phyloP scores from a whole-genome alignment of 495 filamentous ascomycete species.

The Daldinia concentrica region DNA sequence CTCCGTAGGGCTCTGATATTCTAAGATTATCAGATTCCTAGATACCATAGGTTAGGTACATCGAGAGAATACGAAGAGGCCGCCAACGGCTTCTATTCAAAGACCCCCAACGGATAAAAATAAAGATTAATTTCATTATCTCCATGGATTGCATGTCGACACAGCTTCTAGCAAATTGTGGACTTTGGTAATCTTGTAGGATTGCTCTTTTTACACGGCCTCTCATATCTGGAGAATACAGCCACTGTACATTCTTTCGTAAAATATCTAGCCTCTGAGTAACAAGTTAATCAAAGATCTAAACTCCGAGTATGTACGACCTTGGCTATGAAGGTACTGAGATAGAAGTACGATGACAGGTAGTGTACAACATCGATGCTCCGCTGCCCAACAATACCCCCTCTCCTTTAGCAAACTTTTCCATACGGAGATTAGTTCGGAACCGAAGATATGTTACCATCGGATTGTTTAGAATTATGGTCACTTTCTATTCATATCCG shows the following conservation, averaged over 20 bases:
- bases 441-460: constrained; percentile 23
- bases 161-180: neutral
- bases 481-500: constrained; percentile 29
- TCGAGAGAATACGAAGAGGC: neutral
- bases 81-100: neutral
- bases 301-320: neutral
- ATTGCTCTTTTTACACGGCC: neutral
- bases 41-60: neutral
- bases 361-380: constrained; percentile 26
- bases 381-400: constrained; percentile 33
- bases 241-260: neutral
- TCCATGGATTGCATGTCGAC: neutral
- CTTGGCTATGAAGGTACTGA: constrained; percentile 1
- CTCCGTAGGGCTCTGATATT: constrained; percentile 26
- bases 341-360: constrained; percentile 2
- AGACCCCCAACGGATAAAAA: neutral
- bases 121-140: neutral
- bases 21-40: constrained; percentile 7
- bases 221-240: neutral
- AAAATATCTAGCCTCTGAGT: neutral
- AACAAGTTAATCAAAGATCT: neutral
- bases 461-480: neutral
- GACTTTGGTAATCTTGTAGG: neutral
- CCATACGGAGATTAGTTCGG: constrained; percentile 26
- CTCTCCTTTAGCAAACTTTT: constrained; percentile 31